These are phyloP conservation scores for Penicillium expansum DNA, from an alignment of 2,329 filamentous ascomycete genomes.

Conservation along the genomic window DNA sequence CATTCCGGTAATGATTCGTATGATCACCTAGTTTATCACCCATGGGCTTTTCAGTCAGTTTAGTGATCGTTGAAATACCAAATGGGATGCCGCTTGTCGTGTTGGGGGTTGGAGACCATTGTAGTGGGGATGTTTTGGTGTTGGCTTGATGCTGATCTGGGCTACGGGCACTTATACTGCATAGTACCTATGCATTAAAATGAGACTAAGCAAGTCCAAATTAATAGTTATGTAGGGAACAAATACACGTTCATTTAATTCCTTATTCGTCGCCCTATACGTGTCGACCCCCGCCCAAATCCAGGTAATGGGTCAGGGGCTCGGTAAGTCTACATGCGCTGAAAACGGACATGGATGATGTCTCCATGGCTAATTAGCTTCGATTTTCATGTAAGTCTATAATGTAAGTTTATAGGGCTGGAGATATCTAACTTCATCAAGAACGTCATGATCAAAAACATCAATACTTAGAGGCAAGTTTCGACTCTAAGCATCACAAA, in stretches of 20 bases:
- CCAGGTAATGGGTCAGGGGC: not conserved
- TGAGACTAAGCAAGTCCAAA: not conserved
- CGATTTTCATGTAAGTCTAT: not conserved
- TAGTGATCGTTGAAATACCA: not conserved
- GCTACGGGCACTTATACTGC: not conserved
- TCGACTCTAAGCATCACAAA: not conserved
- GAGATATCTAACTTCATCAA: not conserved
- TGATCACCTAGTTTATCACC: conserved; percentile 1
- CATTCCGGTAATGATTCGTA: conserved; percentile 16
- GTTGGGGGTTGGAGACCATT: conserved; percentile 13
- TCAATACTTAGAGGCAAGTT: not conserved
- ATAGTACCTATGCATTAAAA: not conserved
- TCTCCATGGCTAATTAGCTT: not conserved
- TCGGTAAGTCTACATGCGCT: not conserved
- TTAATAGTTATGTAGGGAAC: not conserved
- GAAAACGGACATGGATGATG: not conserved
- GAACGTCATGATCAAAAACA: not conserved
- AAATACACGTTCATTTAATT: not conserved
- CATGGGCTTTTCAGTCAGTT: conserved; percentile 1
- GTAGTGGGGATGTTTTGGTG: not conserved
- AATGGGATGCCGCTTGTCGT: not conserved
- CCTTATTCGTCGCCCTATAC: not conserved
- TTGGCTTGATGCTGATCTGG: not conserved
- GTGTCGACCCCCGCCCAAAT: not conserved
- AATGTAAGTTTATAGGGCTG: not conserved